Base-by-base conservation (phyloP, 202 grass and related monocot genomes). In the Hordeum pubiflorum region DNA sequence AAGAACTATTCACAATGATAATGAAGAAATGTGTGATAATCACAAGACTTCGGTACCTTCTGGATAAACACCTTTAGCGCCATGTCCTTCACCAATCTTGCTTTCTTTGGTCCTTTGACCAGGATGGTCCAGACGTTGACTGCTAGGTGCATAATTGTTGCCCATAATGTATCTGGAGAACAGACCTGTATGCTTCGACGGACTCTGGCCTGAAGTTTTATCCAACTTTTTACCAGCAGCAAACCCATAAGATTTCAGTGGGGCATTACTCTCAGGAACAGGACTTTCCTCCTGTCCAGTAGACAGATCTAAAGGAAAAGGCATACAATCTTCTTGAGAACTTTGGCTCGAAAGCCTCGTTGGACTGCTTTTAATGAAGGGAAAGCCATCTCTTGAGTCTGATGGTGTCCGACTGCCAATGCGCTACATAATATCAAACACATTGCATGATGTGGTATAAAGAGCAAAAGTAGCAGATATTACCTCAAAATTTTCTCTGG, bases 301-400 rank as follows among this genome's bases (percentile, higher is more conserved):
- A 54, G 90, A 74, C 17, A 85, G 83, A 75, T 99, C 96, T 80
- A 95, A 87, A 85, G 86, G 88, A 58, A 99, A 99, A 85, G 90
- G 92, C 87, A 99, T 89, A 76, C 81, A 86, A 52, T 99, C 90
- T 72, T 95, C 96, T 80, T 95, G 92, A 74, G 89, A 95, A 84
- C 83, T 93, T 89, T 89, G 89, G 66, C 77, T 84, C 31, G 77
- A 79, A 63, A 82, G 78, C 74, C 91, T 92, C 24, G 74, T 87
- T 22, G 81, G 83, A 74, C 81, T 92, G 70, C 74, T 80, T 74
- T 86, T 89, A 50, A 68, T 74, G 58, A 72, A 56, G 72, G 85
- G 77, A 85, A 88, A 78, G 13, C 29, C 79, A 78, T 90, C 87
- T 76, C 80, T 87, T 76, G 70, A 79, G 77, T 84, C 79, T 32